These are phyloP conservation scores for Tricholoma sp. DNA, from an alignment of 768 basidiomycete genomes.

Conservation along the genomic window DNA sequence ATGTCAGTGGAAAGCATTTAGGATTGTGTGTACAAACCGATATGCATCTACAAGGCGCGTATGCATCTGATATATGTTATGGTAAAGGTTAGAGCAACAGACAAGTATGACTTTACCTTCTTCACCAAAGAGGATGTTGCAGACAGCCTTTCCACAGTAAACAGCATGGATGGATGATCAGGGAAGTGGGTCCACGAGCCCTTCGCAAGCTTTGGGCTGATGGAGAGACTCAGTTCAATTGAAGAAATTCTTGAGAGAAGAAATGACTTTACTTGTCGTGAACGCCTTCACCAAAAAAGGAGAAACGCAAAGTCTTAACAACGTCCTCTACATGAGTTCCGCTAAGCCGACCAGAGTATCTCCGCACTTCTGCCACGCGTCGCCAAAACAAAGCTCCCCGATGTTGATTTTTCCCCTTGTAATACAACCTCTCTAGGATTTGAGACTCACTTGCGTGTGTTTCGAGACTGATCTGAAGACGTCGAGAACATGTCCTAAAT, in stretches of 20 bases:
- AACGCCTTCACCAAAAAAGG: slow-evolving; percentile 44
- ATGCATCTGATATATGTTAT: slow-evolving; percentile 12
- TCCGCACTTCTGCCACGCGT: slow-evolving; percentile 55
- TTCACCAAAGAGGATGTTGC: slow-evolving; percentile 34
- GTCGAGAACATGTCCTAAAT: slow-evolving; percentile 50
- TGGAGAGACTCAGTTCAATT: slow-evolving; percentile 1
- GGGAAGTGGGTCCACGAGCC: slow-evolving; percentile 65
- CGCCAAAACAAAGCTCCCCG: slow-evolving; percentile 66
- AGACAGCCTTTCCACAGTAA: slow-evolving; percentile 29
- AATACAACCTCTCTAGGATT: slow-evolving; percentile 63
- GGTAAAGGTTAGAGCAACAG: not conserved
- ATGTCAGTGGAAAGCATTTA: not conserved
- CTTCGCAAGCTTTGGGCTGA: slow-evolving; percentile 50
- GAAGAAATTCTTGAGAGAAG: not conserved
- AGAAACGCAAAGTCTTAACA: slow-evolving; percentile 37
- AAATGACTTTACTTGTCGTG: slow-evolving; percentile 31
- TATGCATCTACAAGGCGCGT: slow-evolving; percentile 35
- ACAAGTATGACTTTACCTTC: slow-evolving; percentile 30
- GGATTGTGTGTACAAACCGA: slow-evolving; percentile 28
- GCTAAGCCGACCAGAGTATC: slow-evolving; percentile 38
- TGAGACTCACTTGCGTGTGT: slow-evolving; percentile 47
- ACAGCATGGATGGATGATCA: slow-evolving; percentile 25
- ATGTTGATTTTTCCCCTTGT: slow-evolving; percentile 81
- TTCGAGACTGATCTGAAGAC: slow-evolving; percentile 39
- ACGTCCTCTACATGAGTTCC: slow-evolving; percentile 23